Evolutionary conservation across 176 grass and related monocot species (phyloP), one percentile per base, ranked within the genome.

Genomic region (Stipa capillata): DNA sequence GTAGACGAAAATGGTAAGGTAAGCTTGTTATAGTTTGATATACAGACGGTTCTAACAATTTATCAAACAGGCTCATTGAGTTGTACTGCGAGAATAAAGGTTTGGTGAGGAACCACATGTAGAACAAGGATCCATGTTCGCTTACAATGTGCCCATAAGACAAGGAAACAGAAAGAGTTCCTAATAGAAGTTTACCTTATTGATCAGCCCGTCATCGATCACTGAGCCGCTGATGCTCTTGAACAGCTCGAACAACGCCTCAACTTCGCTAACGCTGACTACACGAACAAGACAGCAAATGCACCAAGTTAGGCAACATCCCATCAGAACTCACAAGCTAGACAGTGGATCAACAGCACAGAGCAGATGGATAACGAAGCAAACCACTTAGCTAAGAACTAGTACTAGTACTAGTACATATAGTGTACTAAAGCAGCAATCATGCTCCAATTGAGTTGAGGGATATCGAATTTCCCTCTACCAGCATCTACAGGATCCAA

Each of bases 171-270:
- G 31, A 47, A 35, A 35, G 53, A 77, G 68, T n/a, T 40, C 8
- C 0, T 36, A 41, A 4, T 25, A 32, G 28, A 82, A 51, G 6
- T 10, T 77, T 75, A 94, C 95, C 91, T 97, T 94, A 69, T 90
- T 97, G 82, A 97, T 97, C 52, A 97, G 58, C 18, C 92, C 95
- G 70, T 97, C 95, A 20, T 97, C 92, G 21, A 94, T 85, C 35
- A 97, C 79, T 0, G 95, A 97, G 85, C 92, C 84, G 51, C 92
- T 97, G 72, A 97, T 97, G 80, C 90, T 97, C 83, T 94, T 97
- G 89, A 92, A 97, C 60, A 97, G 80, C 80, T 94, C 95, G 73
- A 97, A 97, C 9, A 97, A 81, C 10, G 92, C 95, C 32, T 97
- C 92, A 29, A 97, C 95, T 55, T 97, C 95, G 68, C 92, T 97